Evolutionary conservation across 164 flowering plant species (phyloP).

Genomic region (Aristolochia californica): DNA sequence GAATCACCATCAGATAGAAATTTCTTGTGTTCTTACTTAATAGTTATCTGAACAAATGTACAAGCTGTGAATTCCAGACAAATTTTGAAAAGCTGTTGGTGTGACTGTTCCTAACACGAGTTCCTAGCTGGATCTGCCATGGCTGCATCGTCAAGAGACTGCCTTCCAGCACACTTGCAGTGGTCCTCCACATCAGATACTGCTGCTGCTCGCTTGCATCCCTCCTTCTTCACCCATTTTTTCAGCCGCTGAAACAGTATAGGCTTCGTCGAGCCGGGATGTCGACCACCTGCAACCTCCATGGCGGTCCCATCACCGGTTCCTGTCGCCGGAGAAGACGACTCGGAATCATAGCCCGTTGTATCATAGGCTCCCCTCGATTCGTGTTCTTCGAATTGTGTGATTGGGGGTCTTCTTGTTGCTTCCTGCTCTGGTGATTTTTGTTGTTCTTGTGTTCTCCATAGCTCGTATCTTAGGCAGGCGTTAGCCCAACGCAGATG

Average conservation of each 20-base stretch:
- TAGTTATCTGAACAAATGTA: no score
- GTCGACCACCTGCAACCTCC: slow-evolving; percentile 7
- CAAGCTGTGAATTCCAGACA: no score
- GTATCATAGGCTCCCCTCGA: slow-evolving; percentile 7
- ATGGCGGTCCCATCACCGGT: slow-evolving; percentile 3
- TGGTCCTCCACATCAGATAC: slow-evolving; percentile 20
- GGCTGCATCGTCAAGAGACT: slow-evolving; percentile 15
- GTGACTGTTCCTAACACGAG: slow-evolving; percentile 14
- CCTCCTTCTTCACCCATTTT: slow-evolving; percentile 53
- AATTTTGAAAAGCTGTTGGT: no score
- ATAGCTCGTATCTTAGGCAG: slow-evolving; percentile 48
- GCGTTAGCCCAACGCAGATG: slow-evolving; percentile 49
- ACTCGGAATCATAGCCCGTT: slow-evolving; percentile 20
- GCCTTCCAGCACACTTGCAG: slow-evolving; percentile 22
- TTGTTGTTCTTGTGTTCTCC: slow-evolving; percentile 22
- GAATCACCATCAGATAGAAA: no score
- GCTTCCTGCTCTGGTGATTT: slow-evolving; percentile 5
- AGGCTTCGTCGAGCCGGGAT: slow-evolving; percentile 21
- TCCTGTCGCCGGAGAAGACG: slow-evolving; percentile 3
- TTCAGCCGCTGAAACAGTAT: slow-evolving; percentile 43
- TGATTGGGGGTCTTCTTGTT: slow-evolving; percentile 1
- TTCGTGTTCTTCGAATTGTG: slow-evolving; percentile 10
- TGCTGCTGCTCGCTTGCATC: slow-evolving; percentile 7
- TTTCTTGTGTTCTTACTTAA: no score
- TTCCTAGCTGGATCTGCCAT: slow-evolving; percentile 11